Base-by-base conservation (phyloP, 2,329 filamentous ascomycete species). In the Aspergillus chevalieri region DNA sequence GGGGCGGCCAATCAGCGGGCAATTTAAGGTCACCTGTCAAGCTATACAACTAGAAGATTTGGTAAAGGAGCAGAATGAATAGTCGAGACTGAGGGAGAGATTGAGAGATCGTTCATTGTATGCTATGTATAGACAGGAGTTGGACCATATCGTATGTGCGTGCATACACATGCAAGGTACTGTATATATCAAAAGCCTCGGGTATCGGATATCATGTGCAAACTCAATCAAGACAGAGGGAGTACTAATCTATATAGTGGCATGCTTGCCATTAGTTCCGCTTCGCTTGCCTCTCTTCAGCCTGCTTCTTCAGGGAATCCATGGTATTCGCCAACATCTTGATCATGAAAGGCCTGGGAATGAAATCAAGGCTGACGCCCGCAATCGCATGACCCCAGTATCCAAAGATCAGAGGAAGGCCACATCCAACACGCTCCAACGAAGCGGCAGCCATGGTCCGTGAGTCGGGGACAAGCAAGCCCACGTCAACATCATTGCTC, bases 391-490 rank as follows among this genome's bases (percentile, higher is more conserved):
- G 67, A 47, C 58, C 53, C 53, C 65, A 64, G 55, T 66, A 69
- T 2, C 63, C 65, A 46, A 57, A 59, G 9, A 66, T 58, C 36
- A 64, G 51, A 2, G 56, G 51, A 15, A 53, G 50, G 2, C 65
- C 65, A 54, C 64, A 70, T 12, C 70, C 70, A 47, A 72, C 60
- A 9, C 63, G 65, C 41, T 59, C 53, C 52, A 73, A 54, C 0
- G 56, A 62, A 3, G 61, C 58, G 22, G 57, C 61, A 2, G 68
- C 71, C 54, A 71, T 56, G 1, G 47, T 48, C 28, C 53, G 52
- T 3, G 60, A 55, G 34, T 51, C 56, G 2, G 70, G 70, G n/a
- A 53, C 51, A 33, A 69, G 62, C 17, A 67, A 50, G 6, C 28
- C 54, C 15, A 47, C 47, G 3, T 52, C 46, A 3, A 60, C 44